Conservation (phyloP, 257 asterid species). For the Pogostemon cablin region DNA sequence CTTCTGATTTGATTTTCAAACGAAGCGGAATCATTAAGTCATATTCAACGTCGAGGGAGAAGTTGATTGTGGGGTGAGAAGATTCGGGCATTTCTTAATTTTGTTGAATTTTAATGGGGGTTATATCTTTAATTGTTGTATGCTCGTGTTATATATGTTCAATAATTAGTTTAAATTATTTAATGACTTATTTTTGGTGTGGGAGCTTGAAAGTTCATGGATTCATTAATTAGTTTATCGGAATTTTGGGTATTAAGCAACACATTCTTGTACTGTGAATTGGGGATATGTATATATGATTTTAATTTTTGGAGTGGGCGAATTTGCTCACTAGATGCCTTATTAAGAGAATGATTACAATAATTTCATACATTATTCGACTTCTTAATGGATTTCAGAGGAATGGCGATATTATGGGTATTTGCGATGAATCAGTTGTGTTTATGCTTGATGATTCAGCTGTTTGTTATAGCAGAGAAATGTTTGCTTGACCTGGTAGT, state of each 20-base stretch:
- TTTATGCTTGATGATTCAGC: background rate
- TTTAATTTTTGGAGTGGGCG: slow-evolving; percentile 6
- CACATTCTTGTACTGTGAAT: background rate
- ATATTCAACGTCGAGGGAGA: no score
- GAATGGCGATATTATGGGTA: background rate
- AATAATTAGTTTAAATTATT: background rate
- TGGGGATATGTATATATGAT: background rate
- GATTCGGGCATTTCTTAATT: slow-evolving; percentile 33
- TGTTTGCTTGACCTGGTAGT: no score
- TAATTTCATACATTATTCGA: background rate
- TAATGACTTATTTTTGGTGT: background rate
- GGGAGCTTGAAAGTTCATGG: background rate
- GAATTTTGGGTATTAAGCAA: background rate
- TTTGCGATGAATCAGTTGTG: background rate
- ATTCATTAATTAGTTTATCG: background rate
- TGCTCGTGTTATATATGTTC: background rate
- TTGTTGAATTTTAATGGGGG: slow-evolving; percentile 4
- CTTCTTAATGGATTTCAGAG: background rate
- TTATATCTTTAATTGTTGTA: background rate
- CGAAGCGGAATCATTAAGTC: background rate
- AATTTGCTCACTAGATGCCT: background rate
- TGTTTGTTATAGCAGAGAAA: background rate
- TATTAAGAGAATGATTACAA: background rate
- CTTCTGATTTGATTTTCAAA: slow-evolving; percentile 1
- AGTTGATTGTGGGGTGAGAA: background rate